phyloP scores from a whole-genome alignment of 345 rosid genomes.

The Nephelium lappaceum region DNA sequence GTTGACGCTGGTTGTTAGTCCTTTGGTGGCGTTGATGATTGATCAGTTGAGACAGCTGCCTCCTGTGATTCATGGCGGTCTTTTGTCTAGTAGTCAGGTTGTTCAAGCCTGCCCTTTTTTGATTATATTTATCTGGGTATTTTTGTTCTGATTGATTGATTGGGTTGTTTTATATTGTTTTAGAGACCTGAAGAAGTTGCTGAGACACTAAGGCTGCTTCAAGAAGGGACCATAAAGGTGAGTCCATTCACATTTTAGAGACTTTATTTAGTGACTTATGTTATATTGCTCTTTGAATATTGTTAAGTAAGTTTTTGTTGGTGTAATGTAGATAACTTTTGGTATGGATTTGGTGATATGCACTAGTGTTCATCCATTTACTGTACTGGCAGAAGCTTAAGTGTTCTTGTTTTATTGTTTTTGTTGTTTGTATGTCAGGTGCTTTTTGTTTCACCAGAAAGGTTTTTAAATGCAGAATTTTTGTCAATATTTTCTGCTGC shows the following conservation, averaged over 20 bases:
- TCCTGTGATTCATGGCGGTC: constrained; percentile 60
- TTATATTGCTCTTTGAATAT: not conserved
- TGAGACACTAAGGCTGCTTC: constrained; percentile 65
- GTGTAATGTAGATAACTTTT: not conserved
- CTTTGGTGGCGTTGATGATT: constrained; percentile 87
- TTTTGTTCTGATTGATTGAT: constrained; percentile 15
- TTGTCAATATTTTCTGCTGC: constrained; percentile 57
- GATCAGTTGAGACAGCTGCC: constrained; percentile 95
- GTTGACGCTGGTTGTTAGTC: constrained; percentile 72
- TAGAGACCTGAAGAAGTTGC: constrained; percentile 79
- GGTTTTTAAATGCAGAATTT: constrained; percentile 77
- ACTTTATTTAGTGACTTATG: not conserved
- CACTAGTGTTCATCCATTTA: not conserved
- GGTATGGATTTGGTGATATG: not conserved
- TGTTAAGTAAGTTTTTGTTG: not conserved
- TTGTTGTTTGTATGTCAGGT: constrained; percentile 53
- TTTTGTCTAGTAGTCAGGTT: constrained; percentile 86
- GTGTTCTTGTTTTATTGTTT: not conserved
- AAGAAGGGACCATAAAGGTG: constrained; percentile 77
- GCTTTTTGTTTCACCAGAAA: constrained; percentile 95
- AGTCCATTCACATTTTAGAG: constrained; percentile 11
- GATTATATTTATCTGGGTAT: not conserved
- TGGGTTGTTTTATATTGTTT: constrained; percentile 11
- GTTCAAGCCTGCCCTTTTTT: not conserved
- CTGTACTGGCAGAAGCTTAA: constrained; percentile 6